Percentiles rank a stretch among this genome's conserved stretches.
Conservation (phyloP, 768 basidiomycete species). For the Pulveroboletus sp. region DNA sequence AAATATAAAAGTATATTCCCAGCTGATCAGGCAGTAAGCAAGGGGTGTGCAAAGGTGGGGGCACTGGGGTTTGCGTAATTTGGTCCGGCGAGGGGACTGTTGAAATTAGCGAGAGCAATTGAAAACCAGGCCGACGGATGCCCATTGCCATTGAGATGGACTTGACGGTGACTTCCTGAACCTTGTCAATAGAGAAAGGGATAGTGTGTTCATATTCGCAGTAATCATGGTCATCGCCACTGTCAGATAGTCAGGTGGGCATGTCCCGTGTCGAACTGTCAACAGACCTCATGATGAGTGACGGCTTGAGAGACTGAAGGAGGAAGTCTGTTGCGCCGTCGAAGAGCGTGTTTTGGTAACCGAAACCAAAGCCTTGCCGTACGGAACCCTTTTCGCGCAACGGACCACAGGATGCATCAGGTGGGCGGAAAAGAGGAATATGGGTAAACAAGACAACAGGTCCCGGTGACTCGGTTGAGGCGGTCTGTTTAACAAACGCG, state of each 20-base stretch:
- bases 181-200: conserved; percentile 21
- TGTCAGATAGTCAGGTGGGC: conserved; percentile 27
- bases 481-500: conserved; percentile 49
- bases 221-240: conserved; percentile 95
- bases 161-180: conserved; percentile 83
- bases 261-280: not conserved
- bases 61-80: conserved; percentile 30
- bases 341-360: conserved; percentile 84
- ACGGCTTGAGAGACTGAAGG: conserved; percentile 60
- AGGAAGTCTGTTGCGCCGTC: conserved; percentile 64
- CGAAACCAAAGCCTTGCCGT: conserved; percentile 68
- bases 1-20: conserved; percentile 69
- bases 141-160: conserved; percentile 91
- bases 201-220: conserved; percentile 70
- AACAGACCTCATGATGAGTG: conserved; percentile 70
- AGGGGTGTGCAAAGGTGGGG: conserved; percentile 48
- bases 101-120: conserved; percentile 75
- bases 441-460: conserved; percentile 80
- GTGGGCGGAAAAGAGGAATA: conserved; percentile 81
- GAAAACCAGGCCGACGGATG: conserved; percentile 81
- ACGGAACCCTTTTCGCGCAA: conserved; percentile 74
- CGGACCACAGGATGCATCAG: conserved; percentile 69
- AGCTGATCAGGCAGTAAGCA: conserved; percentile 87
- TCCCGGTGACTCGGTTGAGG: conserved; percentile 24
- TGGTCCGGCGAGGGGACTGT: conserved; percentile 23